These are phyloP conservation scores for Rhinocladiella similis DNA, from an alignment of 2,329 filamentous ascomycete genomes.

Conservation along the genomic window DNA sequence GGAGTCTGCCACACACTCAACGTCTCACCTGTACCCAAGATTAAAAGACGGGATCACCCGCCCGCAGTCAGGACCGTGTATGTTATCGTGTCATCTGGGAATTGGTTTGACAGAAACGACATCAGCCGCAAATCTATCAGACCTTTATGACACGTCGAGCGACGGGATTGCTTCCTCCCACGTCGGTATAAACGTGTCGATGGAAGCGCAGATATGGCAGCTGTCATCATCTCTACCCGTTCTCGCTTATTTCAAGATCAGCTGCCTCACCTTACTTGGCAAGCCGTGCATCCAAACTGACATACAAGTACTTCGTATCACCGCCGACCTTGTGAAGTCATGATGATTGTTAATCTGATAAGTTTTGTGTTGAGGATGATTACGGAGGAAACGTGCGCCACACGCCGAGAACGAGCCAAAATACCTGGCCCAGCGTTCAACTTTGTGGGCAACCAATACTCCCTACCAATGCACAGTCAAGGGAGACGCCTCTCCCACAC, in stretches of 20 bases:
- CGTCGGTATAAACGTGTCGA: not conserved
- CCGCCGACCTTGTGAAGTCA: too few relatives aligned
- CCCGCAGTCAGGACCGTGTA: not conserved
- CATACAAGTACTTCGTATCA: too few relatives aligned
- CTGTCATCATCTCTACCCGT: not conserved
- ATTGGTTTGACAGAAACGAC: conserved; percentile 1
- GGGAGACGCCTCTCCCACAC: too few relatives aligned
- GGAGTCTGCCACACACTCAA: not conserved
- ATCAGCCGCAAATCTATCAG: not conserved
- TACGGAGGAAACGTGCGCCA: too few relatives aligned
- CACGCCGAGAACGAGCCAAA: too few relatives aligned
- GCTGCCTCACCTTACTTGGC: not conserved
- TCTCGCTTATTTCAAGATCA: not conserved
- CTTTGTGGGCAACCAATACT: too few relatives aligned
- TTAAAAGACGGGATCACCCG: conserved; percentile 7
- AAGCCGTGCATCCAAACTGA: too few relatives aligned
- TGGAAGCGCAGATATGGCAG: not conserved
- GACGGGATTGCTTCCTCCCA: not conserved
- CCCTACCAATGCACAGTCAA: too few relatives aligned
- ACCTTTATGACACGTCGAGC: not conserved
- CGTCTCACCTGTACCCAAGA: conserved; percentile 10
- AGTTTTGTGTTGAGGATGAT: too few relatives aligned
- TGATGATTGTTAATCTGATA: too few relatives aligned
- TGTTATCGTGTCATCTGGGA: too few relatives aligned
- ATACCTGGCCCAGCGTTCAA: too few relatives aligned